Evolutionary conservation across 2,329 filamentous ascomycete species (phyloP).

Genomic region (Calonectria fujianensis): DNA sequence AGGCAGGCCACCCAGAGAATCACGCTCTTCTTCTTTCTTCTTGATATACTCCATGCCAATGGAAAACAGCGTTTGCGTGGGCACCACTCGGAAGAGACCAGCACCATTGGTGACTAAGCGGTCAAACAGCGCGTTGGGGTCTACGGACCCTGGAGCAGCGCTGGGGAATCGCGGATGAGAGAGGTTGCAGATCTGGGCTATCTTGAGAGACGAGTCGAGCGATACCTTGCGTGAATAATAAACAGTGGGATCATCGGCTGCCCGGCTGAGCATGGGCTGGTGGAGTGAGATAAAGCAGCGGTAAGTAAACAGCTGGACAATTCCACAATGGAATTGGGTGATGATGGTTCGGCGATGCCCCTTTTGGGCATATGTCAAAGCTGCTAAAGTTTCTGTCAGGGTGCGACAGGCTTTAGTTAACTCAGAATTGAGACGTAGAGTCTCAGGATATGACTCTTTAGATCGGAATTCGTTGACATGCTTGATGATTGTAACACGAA

Average conservation of each 20-base stretch:
- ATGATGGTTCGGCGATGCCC: conserved; percentile 47
- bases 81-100: conserved; percentile 65
- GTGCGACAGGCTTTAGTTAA: conserved; percentile 63
- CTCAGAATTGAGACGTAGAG: conserved; percentile 66
- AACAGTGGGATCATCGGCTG: conserved; percentile 67
- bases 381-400: conserved; percentile 58
- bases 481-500: conserved; percentile 66
- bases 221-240: conserved; percentile 73
- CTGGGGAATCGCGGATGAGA: conserved; percentile 45
- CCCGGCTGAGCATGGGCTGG: conserved; percentile 67
- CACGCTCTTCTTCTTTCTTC: conserved; percentile 64
- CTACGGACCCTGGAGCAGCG: conserved; percentile 42
- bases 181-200: conserved; percentile 58
- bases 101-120: conserved; percentile 64
- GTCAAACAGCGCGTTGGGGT: conserved; percentile 58
- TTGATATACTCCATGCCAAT: conserved; percentile 68
- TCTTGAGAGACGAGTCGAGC: conserved; percentile 64
- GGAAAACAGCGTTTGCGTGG: conserved; percentile 63
- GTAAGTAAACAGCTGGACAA: conserved; percentile 66
- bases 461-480: conserved; percentile 68
- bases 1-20: conserved; percentile 55
- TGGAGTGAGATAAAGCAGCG: conserved; percentile 73
- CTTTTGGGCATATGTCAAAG: conserved; percentile 59
- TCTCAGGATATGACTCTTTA: conserved; percentile 67
- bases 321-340: conserved; percentile 63